Conservation (phyloP, 805 yeast species). For the Yarrowia divulgata region DNA sequence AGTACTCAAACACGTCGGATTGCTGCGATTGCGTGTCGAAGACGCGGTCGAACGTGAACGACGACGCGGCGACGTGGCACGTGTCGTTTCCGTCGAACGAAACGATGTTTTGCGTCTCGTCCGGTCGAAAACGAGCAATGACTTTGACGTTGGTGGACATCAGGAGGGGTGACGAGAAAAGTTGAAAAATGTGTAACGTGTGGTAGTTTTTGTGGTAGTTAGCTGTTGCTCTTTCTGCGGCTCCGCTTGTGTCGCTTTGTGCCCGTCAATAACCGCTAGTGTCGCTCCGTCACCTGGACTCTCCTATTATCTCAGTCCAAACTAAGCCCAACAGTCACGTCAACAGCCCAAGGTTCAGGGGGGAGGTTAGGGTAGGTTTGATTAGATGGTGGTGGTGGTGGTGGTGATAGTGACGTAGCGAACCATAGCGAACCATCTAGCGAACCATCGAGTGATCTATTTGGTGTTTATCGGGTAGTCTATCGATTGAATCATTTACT, state of each 20-base stretch:
- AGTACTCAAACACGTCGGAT: conserved; percentile 62
- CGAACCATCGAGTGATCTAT: too few species aligned
- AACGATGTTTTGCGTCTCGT: conserved; percentile 47
- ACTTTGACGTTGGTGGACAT: conserved; percentile 60
- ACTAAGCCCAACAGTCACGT: conserved; percentile 6
- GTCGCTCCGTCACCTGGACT: too few species aligned
- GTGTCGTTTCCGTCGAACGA: conserved; percentile 24
- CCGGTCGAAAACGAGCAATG: conserved; percentile 75
- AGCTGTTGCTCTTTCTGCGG: neutral
- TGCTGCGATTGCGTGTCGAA: conserved; percentile 63
- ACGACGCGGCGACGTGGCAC: conserved; percentile 23
- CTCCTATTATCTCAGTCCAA: neutral
- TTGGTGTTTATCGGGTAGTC: too few species aligned
- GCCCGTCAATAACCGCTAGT: too few species aligned
- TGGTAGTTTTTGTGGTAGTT: too few species aligned
- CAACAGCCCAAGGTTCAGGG: conserved; percentile 23
- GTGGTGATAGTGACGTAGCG: too few species aligned
- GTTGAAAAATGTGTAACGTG: neutral
- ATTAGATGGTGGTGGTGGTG: conserved; percentile 2
- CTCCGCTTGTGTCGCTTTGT: too few species aligned
- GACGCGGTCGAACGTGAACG: conserved; percentile 67
- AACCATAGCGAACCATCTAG: too few species aligned
- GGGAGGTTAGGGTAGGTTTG: conserved; percentile 38
- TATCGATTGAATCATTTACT: too few species aligned
- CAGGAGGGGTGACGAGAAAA: neutral